Evolutionary conservation across 305 asterid genomes (phyloP), one percentile per base, ranked within the genome.

Genomic region (Vinca major): DNA sequence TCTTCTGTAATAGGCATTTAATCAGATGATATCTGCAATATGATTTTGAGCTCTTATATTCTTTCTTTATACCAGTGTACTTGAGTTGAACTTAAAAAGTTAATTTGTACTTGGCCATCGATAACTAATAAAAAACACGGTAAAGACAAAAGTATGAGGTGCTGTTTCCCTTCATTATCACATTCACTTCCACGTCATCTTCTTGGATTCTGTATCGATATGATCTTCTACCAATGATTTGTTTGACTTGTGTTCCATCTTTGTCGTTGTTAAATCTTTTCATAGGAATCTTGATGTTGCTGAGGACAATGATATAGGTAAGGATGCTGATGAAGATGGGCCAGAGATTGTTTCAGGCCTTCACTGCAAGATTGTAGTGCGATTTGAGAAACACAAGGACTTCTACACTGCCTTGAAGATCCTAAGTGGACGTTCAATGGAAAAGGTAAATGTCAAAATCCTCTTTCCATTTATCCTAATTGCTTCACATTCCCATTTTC

Each of bases 281-380:
- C 43, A 21, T 78, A 93, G 99, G 95, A 87, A 82, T 82, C 89
- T 90, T 81, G 92, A 89, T 73, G 99, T 93, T 56, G 88, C 95
- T 20, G 96, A 89, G 86, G 99, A 93, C 83, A 82, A 86, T 78
- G 83, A 73, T 76, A 41, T 72, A 75, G 91, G 86, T 70, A 84
- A 81, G 41, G 83, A 66, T 74, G 90, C 65, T 63, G 86, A 80
- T 66, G 96, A 87, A 65, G 93, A 83, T 53, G 81, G 71, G 66
- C 82, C 48, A 55, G 81, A 84, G 77, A 77, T 90, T 75, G 84
- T 89, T 78, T 78, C 97, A 33, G 96, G 99, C 74, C 95, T 93
- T 71, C 85, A 90, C 26, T 93, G 99, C 81, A 93, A 86, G 85
- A 80, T 90, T 63, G 85, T 89, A 66, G 91, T 89, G 74, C 92